Evolutionary conservation across 352 stramenopile genomes (phyloP).

Genomic region (Phytophthora pini): DNA sequence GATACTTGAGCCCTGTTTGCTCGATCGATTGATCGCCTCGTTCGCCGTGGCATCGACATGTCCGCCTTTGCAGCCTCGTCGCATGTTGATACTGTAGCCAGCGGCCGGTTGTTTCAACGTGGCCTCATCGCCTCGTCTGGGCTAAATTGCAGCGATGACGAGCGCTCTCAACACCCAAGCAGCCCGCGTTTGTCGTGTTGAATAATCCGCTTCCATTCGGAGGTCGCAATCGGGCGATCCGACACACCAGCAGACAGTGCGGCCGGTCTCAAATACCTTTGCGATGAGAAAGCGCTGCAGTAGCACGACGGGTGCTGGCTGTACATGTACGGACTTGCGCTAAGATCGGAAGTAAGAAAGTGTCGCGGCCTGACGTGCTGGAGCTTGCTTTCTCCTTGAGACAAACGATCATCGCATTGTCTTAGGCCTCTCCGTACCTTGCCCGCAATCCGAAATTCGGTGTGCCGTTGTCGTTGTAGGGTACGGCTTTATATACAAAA

Average conservation of each 20-base stretch:
- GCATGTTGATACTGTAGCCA: constrained; percentile 11
- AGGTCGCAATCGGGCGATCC: constrained; percentile 1
- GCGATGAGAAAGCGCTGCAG: constrained; percentile 1
- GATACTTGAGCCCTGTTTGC: constrained; percentile 19
- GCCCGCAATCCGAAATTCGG: neutral
- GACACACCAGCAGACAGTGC: constrained; percentile 15
- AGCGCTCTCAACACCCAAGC: constrained; percentile 11
- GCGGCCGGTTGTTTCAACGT: constrained; percentile 25
- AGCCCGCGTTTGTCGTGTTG: constrained; percentile 12
- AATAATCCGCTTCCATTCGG: constrained; percentile 23
- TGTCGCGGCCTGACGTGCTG: constrained; percentile 21
- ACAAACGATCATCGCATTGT: constrained; percentile 15
- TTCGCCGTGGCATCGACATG: constrained; percentile 17
- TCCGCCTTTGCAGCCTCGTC: constrained; percentile 18
- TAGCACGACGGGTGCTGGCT: too few species aligned
- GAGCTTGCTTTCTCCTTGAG: constrained; percentile 1
- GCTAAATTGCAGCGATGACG: constrained; percentile 1
- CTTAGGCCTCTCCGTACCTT: constrained; percentile 5
- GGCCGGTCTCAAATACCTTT: neutral
- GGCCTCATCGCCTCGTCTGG: constrained; percentile 28
- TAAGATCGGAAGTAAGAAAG: neutral
- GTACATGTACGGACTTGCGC: constrained; percentile 1
- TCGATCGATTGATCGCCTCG: constrained; percentile 1
- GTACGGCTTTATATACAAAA: neutral
- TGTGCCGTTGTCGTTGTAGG: neutral